phyloP scores from a whole-genome alignment of 306 rosid species.

The Trifolium repens region DNA sequence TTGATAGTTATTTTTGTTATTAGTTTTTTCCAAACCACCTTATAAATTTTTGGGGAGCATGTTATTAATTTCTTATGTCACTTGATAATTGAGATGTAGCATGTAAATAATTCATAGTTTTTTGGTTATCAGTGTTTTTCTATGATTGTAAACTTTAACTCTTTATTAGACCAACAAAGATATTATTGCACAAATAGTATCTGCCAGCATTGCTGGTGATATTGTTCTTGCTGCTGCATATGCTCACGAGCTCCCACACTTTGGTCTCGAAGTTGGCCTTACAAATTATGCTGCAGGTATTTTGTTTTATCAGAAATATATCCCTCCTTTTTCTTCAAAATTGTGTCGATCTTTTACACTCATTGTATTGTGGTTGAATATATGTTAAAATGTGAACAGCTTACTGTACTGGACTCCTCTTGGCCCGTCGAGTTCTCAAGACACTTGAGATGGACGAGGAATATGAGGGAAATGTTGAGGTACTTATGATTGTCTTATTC shows the following conservation, averaged over 20 bases:
- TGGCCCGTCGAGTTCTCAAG: slow-evolving; percentile 84
- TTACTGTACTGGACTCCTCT: slow-evolving; percentile 88
- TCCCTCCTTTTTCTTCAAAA: neutral
- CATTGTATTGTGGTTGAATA: neutral
- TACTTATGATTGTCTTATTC: slow-evolving; percentile 7
- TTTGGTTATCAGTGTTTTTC: neutral
- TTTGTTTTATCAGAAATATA: neutral
- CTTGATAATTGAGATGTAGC: neutral
- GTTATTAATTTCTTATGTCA: neutral
- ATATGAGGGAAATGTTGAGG: slow-evolving; percentile 94
- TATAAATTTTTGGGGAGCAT: neutral
- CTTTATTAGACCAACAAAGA: slow-evolving; percentile 71
- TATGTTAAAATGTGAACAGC: slow-evolving; percentile 50
- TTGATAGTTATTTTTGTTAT: too few relatives aligned
- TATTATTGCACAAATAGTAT: slow-evolving; percentile 69
- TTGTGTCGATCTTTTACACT: neutral
- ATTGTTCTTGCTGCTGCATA: slow-evolving; percentile 82
- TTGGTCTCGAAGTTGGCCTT: slow-evolving; percentile 84
- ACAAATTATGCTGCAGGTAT: slow-evolving; percentile 96
- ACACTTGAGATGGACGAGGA: slow-evolving; percentile 78
- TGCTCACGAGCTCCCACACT: slow-evolving; percentile 72
- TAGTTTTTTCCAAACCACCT: neutral
- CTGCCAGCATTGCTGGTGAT: slow-evolving; percentile 91
- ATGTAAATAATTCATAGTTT: neutral
- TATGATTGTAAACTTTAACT: slow-evolving; percentile 18